These are phyloP conservation scores for Russula sp. DNA, from an alignment of 768 basidiomycete species.

Conservation along the genomic window DNA sequence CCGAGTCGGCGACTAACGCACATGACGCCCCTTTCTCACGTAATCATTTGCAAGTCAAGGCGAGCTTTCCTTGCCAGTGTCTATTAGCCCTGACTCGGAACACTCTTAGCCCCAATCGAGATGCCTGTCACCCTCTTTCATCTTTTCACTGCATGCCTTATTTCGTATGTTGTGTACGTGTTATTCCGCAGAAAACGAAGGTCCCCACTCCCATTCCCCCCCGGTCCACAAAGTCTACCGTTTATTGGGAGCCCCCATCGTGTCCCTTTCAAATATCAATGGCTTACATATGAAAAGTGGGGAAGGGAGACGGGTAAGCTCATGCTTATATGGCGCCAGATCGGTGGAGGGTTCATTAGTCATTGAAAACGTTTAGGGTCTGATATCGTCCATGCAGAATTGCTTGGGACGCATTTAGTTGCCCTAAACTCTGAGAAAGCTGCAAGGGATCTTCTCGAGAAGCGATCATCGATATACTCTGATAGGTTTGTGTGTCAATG, in stretches of 20 bases:
- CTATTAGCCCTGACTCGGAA: too few relatives aligned
- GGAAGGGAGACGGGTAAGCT: slow-evolving; percentile 23
- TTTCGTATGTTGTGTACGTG: not conserved
- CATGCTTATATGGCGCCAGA: not conserved
- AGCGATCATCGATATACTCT: slow-evolving; percentile 30
- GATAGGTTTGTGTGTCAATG: slow-evolving; percentile 27
- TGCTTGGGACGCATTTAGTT: slow-evolving; percentile 27
- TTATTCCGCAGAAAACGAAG: not conserved
- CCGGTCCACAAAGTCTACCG: slow-evolving; percentile 25
- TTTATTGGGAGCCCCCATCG: slow-evolving; percentile 25
- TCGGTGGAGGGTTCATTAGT: not conserved
- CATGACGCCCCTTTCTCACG: too few relatives aligned
- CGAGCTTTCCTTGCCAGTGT: too few relatives aligned
- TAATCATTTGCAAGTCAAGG: too few relatives aligned
- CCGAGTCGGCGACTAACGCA: too few relatives aligned
- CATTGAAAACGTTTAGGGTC: slow-evolving; percentile 20
- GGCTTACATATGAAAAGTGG: slow-evolving; percentile 23
- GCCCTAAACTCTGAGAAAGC: slow-evolving; percentile 30
- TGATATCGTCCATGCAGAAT: slow-evolving; percentile 27
- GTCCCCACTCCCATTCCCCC: not conserved
- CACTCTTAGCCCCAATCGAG: not conserved
- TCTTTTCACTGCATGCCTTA: not conserved
- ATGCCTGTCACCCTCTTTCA: not conserved
- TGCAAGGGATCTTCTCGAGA: slow-evolving; percentile 31
- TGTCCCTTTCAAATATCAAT: slow-evolving; percentile 22